These are phyloP conservation scores for Myxozyma udenii DNA, from an alignment of 805 yeast genomes.

Conservation along the genomic window DNA sequence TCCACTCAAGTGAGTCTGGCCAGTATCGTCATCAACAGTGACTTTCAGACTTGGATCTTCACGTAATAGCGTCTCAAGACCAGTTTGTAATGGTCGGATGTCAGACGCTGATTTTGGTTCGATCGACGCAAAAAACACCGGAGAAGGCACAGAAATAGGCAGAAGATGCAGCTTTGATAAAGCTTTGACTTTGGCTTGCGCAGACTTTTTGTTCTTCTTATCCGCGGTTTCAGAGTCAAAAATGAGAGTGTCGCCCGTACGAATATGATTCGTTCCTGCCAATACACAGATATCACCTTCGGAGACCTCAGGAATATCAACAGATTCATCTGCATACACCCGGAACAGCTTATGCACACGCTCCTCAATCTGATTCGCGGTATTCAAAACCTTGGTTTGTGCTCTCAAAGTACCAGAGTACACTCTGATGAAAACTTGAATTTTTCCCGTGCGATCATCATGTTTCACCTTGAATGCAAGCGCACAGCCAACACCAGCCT, in stretches of 20 bases:
- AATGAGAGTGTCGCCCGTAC: conserved; percentile 87
- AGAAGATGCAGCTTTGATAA: conserved; percentile 42
- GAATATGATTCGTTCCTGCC: conserved; percentile 64
- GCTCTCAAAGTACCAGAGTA: conserved; percentile 74
- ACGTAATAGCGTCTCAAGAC: conserved; percentile 61
- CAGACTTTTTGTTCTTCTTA: background rate
- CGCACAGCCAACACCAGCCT: conserved; percentile 46
- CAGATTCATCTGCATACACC: conserved; percentile 86
- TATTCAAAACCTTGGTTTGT: conserved; percentile 61
- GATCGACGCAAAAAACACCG: conserved; percentile 81
- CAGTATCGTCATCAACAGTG: conserved; percentile 72
- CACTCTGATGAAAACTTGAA: conserved; percentile 81
- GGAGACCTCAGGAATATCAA: conserved; percentile 58
- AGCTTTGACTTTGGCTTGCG: background rate
- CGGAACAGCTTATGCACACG: conserved; percentile 65
- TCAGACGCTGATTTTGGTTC: conserved; percentile 86
- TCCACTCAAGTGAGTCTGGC: conserved; percentile 85
- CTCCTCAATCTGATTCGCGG: conserved; percentile 65
- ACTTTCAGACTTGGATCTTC: conserved; percentile 89
- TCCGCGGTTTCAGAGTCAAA: conserved; percentile 43
- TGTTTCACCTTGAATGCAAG: conserved; percentile 89
- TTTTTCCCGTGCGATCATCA: conserved; percentile 71
- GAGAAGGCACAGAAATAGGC: conserved; percentile 85
- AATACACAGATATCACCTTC: conserved; percentile 91
- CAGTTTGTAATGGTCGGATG: conserved; percentile 64